Evolutionary conservation across 768 basidiomycete genomes (phyloP).

Genomic region (Boletus huronensis): DNA sequence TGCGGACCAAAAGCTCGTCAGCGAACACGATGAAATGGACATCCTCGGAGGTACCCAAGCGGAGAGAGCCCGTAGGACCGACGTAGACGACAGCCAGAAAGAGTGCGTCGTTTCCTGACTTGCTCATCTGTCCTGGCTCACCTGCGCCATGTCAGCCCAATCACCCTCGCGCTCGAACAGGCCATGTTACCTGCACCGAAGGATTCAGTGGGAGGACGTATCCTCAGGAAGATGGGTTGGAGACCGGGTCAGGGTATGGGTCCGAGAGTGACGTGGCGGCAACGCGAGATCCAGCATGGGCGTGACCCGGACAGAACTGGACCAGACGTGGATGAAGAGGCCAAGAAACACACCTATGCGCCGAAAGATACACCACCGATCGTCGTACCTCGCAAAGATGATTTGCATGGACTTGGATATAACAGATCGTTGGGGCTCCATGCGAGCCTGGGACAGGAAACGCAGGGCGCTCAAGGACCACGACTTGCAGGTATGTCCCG

Average conservation of each 20-base stretch:
- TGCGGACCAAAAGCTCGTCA: slow-evolving; percentile 70
- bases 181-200: slow-evolving; percentile 71
- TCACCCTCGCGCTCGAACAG: slow-evolving; percentile 58
- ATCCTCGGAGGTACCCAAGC: slow-evolving; percentile 54
- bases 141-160: slow-evolving; percentile 42
- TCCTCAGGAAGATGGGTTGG: slow-evolving; percentile 97
- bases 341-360: slow-evolving; percentile 82
- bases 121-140: neutral
- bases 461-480: slow-evolving; percentile 40
- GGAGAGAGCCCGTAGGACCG: slow-evolving; percentile 35
- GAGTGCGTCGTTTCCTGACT: slow-evolving; percentile 19
- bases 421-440: slow-evolving; percentile 57
- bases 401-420: slow-evolving; percentile 81
- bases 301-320: slow-evolving; percentile 38
- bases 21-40: slow-evolving; percentile 78
- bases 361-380: slow-evolving; percentile 73
- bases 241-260: slow-evolving; percentile 89
- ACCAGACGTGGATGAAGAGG: slow-evolving; percentile 70
- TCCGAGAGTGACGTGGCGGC: slow-evolving; percentile 75
- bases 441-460: slow-evolving; percentile 49
- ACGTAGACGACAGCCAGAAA: slow-evolving; percentile 42
- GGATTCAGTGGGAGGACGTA: slow-evolving; percentile 78
- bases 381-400: slow-evolving; percentile 64
- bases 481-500: slow-evolving; percentile 50
- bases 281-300: slow-evolving; percentile 69